Percentiles rank a stretch among this genome's conserved stretches.
Evolutionary conservation across 2,329 filamentous ascomycete species (phyloP).

Genomic region (Orbilia brochopaga): DNA sequence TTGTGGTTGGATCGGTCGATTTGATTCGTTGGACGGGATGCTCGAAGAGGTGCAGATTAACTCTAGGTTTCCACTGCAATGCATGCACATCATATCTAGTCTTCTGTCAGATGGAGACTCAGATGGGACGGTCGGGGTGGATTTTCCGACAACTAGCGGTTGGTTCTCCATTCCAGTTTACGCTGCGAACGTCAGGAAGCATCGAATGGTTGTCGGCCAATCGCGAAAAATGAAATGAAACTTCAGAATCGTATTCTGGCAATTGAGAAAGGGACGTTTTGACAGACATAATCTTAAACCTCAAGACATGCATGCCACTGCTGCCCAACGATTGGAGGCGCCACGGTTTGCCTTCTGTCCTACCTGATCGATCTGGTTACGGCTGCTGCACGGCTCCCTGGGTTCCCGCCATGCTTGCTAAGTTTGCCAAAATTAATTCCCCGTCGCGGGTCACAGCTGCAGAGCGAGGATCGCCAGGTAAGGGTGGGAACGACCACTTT

Average conservation of each 20-base stretch:
- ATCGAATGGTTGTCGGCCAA: no score
- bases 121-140: no score
- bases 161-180: no score
- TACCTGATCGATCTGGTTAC: constrained; percentile 20
- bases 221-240: no score
- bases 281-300: no score
- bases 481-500: constrained; percentile 39
- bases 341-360: constrained; percentile 5
- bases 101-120: not conserved
- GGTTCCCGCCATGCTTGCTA: constrained; percentile 2
- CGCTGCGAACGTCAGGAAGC: no score
- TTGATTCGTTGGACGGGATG: constrained; percentile 17
- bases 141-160: no score
- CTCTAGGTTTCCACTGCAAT: not conserved
- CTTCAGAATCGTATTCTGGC: no score
- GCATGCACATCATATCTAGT: not conserved
- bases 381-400: not conserved
- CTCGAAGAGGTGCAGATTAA: no score
- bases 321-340: no score
- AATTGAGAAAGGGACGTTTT: no score
- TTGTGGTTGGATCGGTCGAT: constrained; percentile 19
- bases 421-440: constrained; percentile 24
- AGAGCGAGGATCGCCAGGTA: constrained; percentile 8
- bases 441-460: constrained; percentile 30
- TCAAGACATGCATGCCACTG: no score